Evolutionary conservation across 148 eudicot species (phyloP), one percentile per base, ranked within the genome.

Genomic region (Persicaria maculosa): DNA sequence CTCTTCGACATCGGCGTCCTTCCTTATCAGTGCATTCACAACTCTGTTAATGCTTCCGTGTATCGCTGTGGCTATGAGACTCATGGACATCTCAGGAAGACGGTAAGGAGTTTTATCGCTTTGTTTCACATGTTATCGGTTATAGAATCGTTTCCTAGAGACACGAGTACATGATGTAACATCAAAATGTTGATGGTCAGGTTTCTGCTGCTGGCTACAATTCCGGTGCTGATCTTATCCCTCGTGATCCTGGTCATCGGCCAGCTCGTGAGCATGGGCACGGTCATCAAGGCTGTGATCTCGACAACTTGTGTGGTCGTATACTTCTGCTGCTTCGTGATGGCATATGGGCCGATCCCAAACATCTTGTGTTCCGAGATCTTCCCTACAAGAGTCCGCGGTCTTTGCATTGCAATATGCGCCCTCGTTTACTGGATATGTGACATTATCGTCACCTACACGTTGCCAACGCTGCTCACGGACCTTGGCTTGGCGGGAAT

Each of bases 381-480:
- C 76, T 95, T 95, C 80, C 98, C 98, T 1, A 95, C 98, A 17
- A 77, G 88, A n/a, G 97, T 92, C 17, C 92, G 98, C n/a, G 98
- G 98, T 36, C 73, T 92, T 6, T 95, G 98, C 86, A 95, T 95
- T 16, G 97, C 98, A 45, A 89, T 93, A 16, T 86, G 92, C 68
- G 94, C 91, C 20, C 74, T 93, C 6, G 88, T 77, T 20, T 93
- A 78, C 82, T 93, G 97, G 98, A 75, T 84, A 6, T 73, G 86
- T 9, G 90, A 93, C 79, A 88, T 91, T 25, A 89, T 89, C 2
- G 98, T 93, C 44, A 93, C 98, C 47, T 90, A 93, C 85, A 73
- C 87, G 11, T 80, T 91, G 72, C 98, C 98, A 0, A 85, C 84
- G 62, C 72, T 91, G 92, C 93, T 93, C 68, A 78, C 76, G 15